Base-by-base conservation (phyloP, 2,329 filamentous ascomycete genomes). In the Xylaria sp. region DNA sequence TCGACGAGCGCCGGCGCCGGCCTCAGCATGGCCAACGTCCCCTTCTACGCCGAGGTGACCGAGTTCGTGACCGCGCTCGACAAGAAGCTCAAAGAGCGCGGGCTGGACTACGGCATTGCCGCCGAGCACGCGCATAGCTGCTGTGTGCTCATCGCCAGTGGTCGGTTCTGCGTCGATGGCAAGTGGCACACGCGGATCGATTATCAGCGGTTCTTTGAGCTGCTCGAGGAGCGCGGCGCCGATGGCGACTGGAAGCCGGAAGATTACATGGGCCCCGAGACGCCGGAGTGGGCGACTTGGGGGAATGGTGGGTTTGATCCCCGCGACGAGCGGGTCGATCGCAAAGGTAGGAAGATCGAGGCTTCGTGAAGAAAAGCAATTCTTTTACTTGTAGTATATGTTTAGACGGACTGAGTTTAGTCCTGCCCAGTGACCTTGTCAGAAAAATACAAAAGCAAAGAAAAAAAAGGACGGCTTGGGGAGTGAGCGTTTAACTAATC, bases 111-210 rank as follows among this genome's bases (percentile, higher is more conserved):
- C 75, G 95, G 95, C 20, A 95, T 98, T 73, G 95, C 93, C 0
- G 96, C 95, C 1, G 96, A 98, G 81, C 95, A 98, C 77, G 93
- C 93, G 1, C 95, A 98, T 82, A 96, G 92, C 77, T 98, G 96
- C 83, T 98, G 95, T 78, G 90, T 97, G 25, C 83, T 98, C 60
- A 85, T 98, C 45, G 95, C 93, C 0, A 94, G 92, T 75, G 89
- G 91, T 65, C 84, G 94, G 9, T 99, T 98, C 83, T 83, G 85
- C 65, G 87, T 90, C 48, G 83, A 91, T 58, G 93, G 90, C 4
- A 91, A 89, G 77, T 98, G 94, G 94, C 93, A 96, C 77, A 97
- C 95, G 1, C 83, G 92, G 58, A 98, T 99, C 75, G 92, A 97
- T 78, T 98, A 97, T 78, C 86, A 92, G 63, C 88, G 86, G 67